Base-by-base conservation (phyloP, 176 grass and related monocot genomes). In the Avena insularis region DNA sequence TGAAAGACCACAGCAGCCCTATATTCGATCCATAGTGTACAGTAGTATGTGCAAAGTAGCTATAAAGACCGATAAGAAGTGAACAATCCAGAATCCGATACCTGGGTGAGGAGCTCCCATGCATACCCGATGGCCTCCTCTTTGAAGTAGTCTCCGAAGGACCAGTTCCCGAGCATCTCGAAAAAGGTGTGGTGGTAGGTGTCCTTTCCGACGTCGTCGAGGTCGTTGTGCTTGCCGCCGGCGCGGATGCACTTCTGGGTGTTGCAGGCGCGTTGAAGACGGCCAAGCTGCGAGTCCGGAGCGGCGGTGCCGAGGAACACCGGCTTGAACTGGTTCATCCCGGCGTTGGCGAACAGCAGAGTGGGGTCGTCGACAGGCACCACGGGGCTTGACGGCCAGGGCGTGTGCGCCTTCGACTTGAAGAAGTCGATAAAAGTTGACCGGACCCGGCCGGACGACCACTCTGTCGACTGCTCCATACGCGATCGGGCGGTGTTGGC, bases 111-210 rank as follows among this genome's bases (percentile, higher is more conserved):
- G 20, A 99, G 90, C 69, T 99, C 94, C 97, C 97, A 99, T 5
- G 97, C 97, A 91, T 92, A 99, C 38, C 90, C 60, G 73, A 96
- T 96, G n/a, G 94, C 97, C 40, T 96, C 97, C 46, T 84, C 78
- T 89, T 99, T 99, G 81, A 99, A 99, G 88, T 99, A 99, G 56
- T 94, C 87, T 7, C 97, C 94, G 10, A 99, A 99, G 16, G 94
- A 99, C 97, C 94, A 99, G 70, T 94, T 99, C 19, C 97, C 94
- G 0, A 99, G 92, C 97, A 99, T 99, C 83, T 99, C 97, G 59
- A 99, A 99, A 87, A 96, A 99, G 68, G 97, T 99, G 68, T 96
- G 97, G 77, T 99, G 97, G 80, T 99, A 99, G 7, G 94, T 99
- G 82, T 99, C 97, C 83, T 99, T 99, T 4, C 97, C 97, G 7